These are phyloP conservation scores for Globisporangium perplexum DNA, from an alignment of 352 stramenopile species.

Conservation along the genomic window DNA sequence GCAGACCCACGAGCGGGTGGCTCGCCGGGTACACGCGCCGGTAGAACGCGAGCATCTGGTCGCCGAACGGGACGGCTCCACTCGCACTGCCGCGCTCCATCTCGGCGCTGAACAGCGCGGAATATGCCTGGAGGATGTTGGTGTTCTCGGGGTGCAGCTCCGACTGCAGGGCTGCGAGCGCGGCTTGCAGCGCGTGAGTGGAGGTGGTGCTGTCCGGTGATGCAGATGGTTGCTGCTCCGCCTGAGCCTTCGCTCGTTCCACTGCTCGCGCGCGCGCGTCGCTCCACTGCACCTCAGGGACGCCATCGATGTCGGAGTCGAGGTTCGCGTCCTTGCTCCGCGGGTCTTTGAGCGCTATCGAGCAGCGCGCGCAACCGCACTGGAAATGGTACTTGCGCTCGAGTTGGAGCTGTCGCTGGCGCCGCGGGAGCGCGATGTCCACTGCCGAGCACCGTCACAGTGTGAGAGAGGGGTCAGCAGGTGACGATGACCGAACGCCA, in stretches of 20 bases:
- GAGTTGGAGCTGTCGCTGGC: constrained; percentile 36
- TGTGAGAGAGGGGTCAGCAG: too few relatives aligned
- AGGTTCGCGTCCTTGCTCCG: constrained; percentile 33
- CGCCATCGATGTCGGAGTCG: constrained; percentile 42
- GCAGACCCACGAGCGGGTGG: constrained; percentile 55
- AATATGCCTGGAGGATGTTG: constrained; percentile 34
- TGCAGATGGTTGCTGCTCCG: background rate
- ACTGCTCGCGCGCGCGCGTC: constrained; percentile 22
- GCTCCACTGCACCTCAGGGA: constrained; percentile 31
- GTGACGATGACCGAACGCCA: too few relatives aligned
- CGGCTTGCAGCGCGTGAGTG: constrained; percentile 12
- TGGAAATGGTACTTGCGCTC: constrained; percentile 58
- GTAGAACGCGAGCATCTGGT: constrained; percentile 57
- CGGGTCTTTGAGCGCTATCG: constrained; percentile 18
- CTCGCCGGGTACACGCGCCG: constrained; percentile 43
- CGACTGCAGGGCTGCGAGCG: constrained; percentile 19
- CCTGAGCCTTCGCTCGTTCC: constrained; percentile 3
- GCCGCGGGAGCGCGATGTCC: constrained; percentile 45
- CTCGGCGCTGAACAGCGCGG: constrained; percentile 48
- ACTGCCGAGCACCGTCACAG: constrained; percentile 23
- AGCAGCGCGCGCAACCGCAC: constrained; percentile 49
- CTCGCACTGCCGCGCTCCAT: constrained; percentile 30
- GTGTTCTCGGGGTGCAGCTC: constrained; percentile 42
- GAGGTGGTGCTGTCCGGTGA: constrained; percentile 13
- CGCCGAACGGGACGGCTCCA: constrained; percentile 30